Evolutionary conservation across 75 land plant genomes (phyloP), one percentile per base, ranked within the genome.

Genomic region (Chamaecyparis obtusa): DNA sequence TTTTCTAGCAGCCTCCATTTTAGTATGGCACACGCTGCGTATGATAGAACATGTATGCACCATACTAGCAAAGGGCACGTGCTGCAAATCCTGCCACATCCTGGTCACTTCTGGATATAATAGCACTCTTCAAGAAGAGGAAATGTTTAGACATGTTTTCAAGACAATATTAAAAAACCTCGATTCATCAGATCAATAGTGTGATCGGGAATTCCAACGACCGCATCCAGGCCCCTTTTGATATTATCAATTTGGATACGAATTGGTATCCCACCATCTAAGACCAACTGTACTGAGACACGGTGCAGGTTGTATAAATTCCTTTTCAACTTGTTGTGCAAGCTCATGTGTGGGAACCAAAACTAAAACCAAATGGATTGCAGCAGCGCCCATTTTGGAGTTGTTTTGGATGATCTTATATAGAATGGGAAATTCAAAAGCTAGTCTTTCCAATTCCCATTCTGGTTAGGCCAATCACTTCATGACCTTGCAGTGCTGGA

Each of bases 181-280:
- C n/a, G n/a, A n/a, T n/a, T n/a, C n/a, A n/a, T n/a, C n/a, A n/a
- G n/a, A 33, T n/a, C n/a, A n/a, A n/a, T n/a, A n/a, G n/a, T n/a
- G n/a, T n/a, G n/a, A n/a, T n/a, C n/a, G n/a, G n/a, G n/a, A n/a
- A n/a, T n/a, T n/a, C n/a, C n/a, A n/a, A n/a, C n/a, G n/a, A n/a
- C n/a, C n/a, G n/a, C n/a, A n/a, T n/a, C n/a, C n/a, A n/a, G n/a
- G n/a, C n/a, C n/a, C 85, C 85, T 87, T 55, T 91, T 88, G 48
- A 97, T 91, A 0, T 87, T 72, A 51, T 89, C 87, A 89, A 93
- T 92, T 87, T 97, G 99, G 30, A 86, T 87, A 4, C 79, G 56
- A 78, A 96, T 96, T 0, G 95, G 95, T 1, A 89, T 86, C 27
- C 98, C 98, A n/a, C 99, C 99, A 90, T 97, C 96, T n/a, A n/a